Evolutionary conservation across 1,139 yeast species (phyloP).

Genomic region (Suhomyces anneliseae): DNA sequence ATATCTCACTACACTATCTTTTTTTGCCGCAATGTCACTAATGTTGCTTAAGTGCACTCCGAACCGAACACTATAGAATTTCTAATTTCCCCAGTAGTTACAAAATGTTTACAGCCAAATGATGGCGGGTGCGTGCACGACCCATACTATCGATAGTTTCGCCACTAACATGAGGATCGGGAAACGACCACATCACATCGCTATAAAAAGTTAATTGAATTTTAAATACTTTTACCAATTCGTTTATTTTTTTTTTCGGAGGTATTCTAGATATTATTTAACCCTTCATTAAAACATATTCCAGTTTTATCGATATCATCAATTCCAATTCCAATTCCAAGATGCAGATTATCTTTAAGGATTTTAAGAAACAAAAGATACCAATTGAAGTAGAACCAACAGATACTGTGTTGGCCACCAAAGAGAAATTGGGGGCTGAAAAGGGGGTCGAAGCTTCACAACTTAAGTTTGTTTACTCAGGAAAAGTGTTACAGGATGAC

Average conservation of each 20-base stretch:
- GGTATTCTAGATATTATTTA: too few species aligned
- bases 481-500: conserved; percentile 84
- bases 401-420: conserved; percentile 69
- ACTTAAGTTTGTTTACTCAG: conserved; percentile 89
- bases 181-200: too few species aligned
- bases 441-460: conserved; percentile 72
- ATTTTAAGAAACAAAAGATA: conserved; percentile 88
- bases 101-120: too few species aligned
- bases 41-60: too few species aligned
- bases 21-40: too few species aligned
- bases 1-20: too few species aligned
- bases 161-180: neutral
- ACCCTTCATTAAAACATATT: too few species aligned
- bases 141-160: neutral
- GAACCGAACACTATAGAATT: too few species aligned
- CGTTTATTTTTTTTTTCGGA: too few species aligned
- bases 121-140: neutral
- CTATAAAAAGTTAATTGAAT: too few species aligned
- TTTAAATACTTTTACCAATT: too few species aligned
- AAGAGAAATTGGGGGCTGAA: conserved; percentile 68
- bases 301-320: neutral
- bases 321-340: neutral
- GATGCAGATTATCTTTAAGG: conserved; percentile 86
- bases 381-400: conserved; percentile 72
- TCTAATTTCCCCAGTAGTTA: too few species aligned